Evolutionary conservation across 176 grass and related monocot genomes (phyloP).

Genomic region (Aegilops bicornis): DNA sequence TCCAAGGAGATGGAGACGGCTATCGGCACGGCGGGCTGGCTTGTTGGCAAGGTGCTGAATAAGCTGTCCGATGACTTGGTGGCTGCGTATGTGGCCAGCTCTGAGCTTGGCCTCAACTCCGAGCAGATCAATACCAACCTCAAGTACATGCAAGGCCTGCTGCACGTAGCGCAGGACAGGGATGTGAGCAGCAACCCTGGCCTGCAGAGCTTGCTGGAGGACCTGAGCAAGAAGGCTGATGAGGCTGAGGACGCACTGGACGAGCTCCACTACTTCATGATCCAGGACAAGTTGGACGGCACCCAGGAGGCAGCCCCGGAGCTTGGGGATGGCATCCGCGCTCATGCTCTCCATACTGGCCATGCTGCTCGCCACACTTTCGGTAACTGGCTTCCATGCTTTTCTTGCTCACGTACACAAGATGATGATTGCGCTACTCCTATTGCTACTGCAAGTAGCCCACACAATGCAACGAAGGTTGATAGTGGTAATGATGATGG

Average conservation of each 20-base stretch:
- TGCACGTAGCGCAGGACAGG: too few species aligned
- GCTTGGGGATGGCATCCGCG: neutral
- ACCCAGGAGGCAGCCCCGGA: neutral
- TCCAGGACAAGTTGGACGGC: neutral
- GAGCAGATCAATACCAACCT: too few species aligned
- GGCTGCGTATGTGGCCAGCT: too few species aligned
- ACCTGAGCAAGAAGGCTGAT: neutral
- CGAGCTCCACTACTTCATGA: constrained; percentile 36
- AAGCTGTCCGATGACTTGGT: too few species aligned
- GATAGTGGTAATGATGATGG: neutral
- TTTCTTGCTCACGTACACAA: neutral
- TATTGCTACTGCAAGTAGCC: rapidly evolving
- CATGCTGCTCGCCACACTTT: neutral
- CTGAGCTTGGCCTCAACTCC: too few species aligned
- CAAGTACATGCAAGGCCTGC: too few species aligned
- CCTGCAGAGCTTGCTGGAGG: neutral
- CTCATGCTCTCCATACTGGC: neutral
- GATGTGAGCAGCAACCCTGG: too few species aligned
- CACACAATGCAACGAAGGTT: neutral
- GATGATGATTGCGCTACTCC: neutral
- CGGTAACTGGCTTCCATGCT: constrained; percentile 6
- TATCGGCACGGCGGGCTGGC: too few species aligned
- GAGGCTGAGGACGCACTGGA: neutral
- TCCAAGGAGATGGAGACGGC: too few species aligned
- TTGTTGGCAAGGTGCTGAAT: too few species aligned